Base-by-base conservation (phyloP, 1,284 basidiomycete genomes). In the Lignosus rhinocerotis region DNA sequence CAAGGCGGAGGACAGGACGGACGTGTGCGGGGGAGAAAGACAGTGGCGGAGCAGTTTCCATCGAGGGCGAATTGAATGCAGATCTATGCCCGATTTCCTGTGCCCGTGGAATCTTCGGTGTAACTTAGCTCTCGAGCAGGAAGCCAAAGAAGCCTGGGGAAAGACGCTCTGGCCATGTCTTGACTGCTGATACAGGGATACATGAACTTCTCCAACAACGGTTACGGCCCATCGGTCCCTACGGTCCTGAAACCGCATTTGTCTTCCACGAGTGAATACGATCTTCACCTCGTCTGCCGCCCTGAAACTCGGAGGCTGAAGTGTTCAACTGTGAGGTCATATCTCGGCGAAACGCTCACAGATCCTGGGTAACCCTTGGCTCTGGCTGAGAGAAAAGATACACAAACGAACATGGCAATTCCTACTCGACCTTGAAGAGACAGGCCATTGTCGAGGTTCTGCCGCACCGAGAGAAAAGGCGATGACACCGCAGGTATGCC, bases 41-140 rank as follows among this genome's bases (percentile, higher is more conserved):
- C 31, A 11, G 10, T 45, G 44, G 44, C 21, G 44, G n/a, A 17
- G 33, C 10, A 19, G 19, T 44, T 46, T 39, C 53, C 48, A 55
- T 51, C 59, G 56, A 52, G 39, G 42, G 45, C 45, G 36, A 47
- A 45, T 42, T 58, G 56, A 51, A 55, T 49, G 39, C 44, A 42
- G 50, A 53, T 57, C 45, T n/a, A 12, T 41, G 48, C n/a, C 30
- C 50, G 45, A 51, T 41, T 45, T 57, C 49, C 55, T 51, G 50
- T 56, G 46, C 46, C 32, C 62, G 62, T 61, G 57, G 57, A 57
- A 59, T 59, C 55, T 43, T 64, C 62, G 62, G 62, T 9, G 25
- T 55, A 61, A 64, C 62, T 51, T 64, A 64, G 62, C 62, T 59
- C 14, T 52, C 33, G 34, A 17, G 21, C 21, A 30, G 50, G 55